Conservation (phyloP, 176 grass and related monocot genomes). For the Pontederia paniculata region DNA sequence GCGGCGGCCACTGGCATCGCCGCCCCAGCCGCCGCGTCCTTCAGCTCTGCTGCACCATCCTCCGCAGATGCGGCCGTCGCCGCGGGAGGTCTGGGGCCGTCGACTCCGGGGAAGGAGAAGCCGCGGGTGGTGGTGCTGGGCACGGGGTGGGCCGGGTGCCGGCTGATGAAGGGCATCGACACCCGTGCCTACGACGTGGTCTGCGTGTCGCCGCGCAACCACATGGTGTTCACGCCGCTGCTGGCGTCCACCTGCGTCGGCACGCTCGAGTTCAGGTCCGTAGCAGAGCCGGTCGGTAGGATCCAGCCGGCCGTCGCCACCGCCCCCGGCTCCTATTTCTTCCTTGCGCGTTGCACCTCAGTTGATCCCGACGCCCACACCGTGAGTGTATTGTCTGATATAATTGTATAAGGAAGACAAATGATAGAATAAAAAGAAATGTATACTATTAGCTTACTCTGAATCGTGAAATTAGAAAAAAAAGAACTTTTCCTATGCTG, state of each 20-base stretch:
- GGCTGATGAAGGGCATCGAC: conserved; percentile 78
- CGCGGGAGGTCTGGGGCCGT: conserved; percentile 37
- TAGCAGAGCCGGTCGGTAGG: conserved; percentile 56
- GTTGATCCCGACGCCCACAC: conserved; percentile 50
- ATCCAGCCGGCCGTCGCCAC: conserved; percentile 72
- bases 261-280: conserved; percentile 92
- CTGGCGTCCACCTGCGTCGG: conserved; percentile 93
- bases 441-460: no score
- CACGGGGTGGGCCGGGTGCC: conserved; percentile 75
- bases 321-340: conserved; percentile 62
- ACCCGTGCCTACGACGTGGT: conserved; percentile 63
- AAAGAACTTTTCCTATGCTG: no score
- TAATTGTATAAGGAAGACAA: no score
- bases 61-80: conserved; percentile 9
- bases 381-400: conserved; percentile 29
- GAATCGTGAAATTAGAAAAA: no score
- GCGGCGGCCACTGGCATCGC: conserved; percentile 8
- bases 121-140: conserved; percentile 71
- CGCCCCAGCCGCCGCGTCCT: conserved; percentile 3
- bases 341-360: conserved; percentile 57
- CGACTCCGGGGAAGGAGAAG: conserved; percentile 47
- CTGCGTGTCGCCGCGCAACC: conserved; percentile 82
- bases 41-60: no score
- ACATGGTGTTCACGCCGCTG: conserved; percentile 98
- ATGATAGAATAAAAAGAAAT: no score